Base-by-base conservation (phyloP, 352 stramenopile species). In the Globisporangium abappressorium region DNA sequence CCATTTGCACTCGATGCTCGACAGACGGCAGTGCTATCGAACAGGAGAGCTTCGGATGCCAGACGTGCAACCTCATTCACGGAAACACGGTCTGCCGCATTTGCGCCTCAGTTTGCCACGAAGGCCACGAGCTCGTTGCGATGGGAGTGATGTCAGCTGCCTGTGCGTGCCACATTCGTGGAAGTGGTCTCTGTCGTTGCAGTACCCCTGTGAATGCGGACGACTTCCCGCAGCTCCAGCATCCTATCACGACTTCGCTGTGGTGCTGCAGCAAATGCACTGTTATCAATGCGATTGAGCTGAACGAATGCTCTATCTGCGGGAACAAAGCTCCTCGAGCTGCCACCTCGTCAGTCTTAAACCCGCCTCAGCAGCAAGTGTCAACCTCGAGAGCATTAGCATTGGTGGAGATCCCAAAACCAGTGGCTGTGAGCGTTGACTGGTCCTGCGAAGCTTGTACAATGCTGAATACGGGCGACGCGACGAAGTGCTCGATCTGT, bases 201-300 rank as follows among this genome's bases (percentile, higher is more conserved):
- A 79, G 66, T 14, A 74, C 61, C 4, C 66, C 78, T 38, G 69
- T 94, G 1, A 41, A 68, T 64, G 68, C 66, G 3, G 71, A 69
- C 20, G 77, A 90, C 9, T 79, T 78, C 24, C 74, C 79, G 15
- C 66, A 64, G 34, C 65, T 91, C 7, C 73, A 60, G 26, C 69
- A 74, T 3, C 55, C 79, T 14, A 77, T 89, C 15, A 74, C 69
- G n/a, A 76, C 75, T 15, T 58, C 71, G 18, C 69, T 89, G 20
- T 96, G 89, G 89, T 85, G 82, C 53, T 96, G 89, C 64, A 86
- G 71, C 59, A 85, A 91, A 53, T 96, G 89, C 70, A 96, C 89
- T 0, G 84, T 96, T 38, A 79, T 95, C 22, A 96, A 96, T 63
- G 71, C 73, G 5, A 62, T 80, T 9, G 70, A 81, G n/a, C 57